Evolutionary conservation across 805 yeast species (phyloP).

Genomic region (Candida tibetensis): DNA sequence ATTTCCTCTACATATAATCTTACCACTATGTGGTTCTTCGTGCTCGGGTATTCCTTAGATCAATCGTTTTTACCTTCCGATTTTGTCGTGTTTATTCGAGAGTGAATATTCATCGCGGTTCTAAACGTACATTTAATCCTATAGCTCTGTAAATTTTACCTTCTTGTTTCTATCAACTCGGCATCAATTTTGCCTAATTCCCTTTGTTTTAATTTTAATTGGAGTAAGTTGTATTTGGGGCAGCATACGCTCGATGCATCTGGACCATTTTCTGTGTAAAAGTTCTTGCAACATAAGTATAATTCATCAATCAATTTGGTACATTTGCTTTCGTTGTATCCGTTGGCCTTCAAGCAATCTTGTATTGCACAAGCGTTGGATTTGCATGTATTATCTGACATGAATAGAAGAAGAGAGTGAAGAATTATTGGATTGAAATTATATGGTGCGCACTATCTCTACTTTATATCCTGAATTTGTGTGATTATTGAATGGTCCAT

Average conservation of each 20-base stretch:
- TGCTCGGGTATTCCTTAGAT: constrained; percentile 96
- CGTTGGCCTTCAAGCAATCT: constrained; percentile 61
- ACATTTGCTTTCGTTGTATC: constrained; percentile 75
- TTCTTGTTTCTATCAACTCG: constrained; percentile 24
- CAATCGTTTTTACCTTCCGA: constrained; percentile 51
- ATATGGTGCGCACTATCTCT: too few relatives aligned
- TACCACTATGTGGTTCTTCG: constrained; percentile 52
- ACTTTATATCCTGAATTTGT: too few relatives aligned
- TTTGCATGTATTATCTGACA: constrained; percentile 48
- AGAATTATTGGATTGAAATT: too few relatives aligned
- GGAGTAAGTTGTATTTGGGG: constrained; percentile 64
- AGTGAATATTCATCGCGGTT: constrained; percentile 63
- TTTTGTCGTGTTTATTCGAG: constrained; percentile 52
- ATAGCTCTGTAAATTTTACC: constrained; percentile 2
- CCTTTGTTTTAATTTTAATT: constrained; percentile 65
- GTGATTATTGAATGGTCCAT: too few relatives aligned
- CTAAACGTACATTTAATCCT: constrained; percentile 55
- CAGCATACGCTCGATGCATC: constrained; percentile 71
- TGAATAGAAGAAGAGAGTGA: too few relatives aligned
- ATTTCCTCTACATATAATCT: constrained; percentile 47
- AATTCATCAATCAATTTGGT: constrained; percentile 63
- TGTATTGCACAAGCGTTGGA: constrained; percentile 82
- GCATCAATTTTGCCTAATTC: constrained; percentile 59
- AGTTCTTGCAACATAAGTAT: constrained; percentile 70
- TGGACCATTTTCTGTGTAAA: constrained; percentile 59